Evolutionary conservation across 2,329 filamentous ascomycete genomes (phyloP).

Genomic region (Aspergillus ibericus): DNA sequence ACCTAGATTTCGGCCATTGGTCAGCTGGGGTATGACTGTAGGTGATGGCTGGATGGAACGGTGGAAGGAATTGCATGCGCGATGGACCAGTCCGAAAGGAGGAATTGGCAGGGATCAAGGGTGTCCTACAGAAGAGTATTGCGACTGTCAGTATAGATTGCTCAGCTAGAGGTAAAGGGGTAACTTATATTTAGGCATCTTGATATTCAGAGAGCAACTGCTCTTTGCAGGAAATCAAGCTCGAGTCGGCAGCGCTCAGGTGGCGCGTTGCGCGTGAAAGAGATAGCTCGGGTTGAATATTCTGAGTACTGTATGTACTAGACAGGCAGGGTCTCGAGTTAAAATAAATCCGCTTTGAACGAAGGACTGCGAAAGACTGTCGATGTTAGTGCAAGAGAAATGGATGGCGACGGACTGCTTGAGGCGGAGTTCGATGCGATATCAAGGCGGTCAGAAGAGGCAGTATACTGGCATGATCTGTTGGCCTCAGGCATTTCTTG

Average conservation of each 20-base stretch:
- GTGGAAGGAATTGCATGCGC: background rate
- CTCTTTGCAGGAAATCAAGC: constrained; percentile 10
- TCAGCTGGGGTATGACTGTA: constrained; percentile 3
- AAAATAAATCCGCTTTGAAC: background rate
- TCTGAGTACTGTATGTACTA: background rate
- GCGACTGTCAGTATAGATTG: constrained; percentile 37
- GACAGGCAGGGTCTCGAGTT: background rate
- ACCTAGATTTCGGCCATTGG: constrained; percentile 45
- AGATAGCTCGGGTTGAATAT: background rate
- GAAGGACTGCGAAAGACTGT: background rate
- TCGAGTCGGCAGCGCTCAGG: constrained; percentile 16
- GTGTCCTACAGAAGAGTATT: constrained; percentile 69
- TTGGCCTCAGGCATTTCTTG: background rate
- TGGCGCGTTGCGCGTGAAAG: constrained; percentile 21
- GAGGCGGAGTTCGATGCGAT: constrained; percentile 10
- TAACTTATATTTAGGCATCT: constrained; percentile 84
- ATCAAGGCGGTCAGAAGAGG: background rate
- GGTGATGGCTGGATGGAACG: background rate
- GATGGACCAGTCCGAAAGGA: background rate
- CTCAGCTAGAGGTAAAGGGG: constrained; percentile 4
- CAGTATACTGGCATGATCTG: background rate
- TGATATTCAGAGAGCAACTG: constrained; percentile 37
- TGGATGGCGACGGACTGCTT: background rate
- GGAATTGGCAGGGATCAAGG: background rate
- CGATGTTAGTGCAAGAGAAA: background rate